Evolutionary conservation across 306 rosid species (phyloP), one percentile per base, ranked within the genome.

Genomic region (Pyrus communis): DNA sequence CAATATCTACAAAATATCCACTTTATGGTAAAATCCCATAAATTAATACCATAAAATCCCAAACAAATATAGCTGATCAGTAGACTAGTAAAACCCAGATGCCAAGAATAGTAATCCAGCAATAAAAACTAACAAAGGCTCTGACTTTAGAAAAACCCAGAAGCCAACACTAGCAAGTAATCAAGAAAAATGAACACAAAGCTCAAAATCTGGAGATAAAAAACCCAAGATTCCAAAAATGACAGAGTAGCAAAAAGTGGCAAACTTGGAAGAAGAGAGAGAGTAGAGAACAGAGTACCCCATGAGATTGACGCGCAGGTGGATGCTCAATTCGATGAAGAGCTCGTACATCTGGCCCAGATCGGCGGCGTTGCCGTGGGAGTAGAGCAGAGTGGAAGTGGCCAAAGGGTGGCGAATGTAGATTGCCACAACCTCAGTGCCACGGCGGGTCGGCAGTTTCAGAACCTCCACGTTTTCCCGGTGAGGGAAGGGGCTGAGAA

Each of bases 291-390:
- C 71, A 78, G 69, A 67, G 83, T 71, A 93, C 98, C 98, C 98
- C 87, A 93, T 88, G 75, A 93, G 90, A 80, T 93, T 93, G 67
- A 93, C 93, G 60, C 97, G 91, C 78, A 93, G 77, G 80, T 89
- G 96, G 82, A 93, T 91, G 84, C 92, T 88, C 67, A 93, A 85
- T 80, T 88, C 91, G 85, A 93, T 81, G 87, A 93, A 91, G 84
- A 91, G 96, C 85, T 91, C 93, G 75, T 91, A 93, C 98, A 93
- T 91, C 92, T 93, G 98, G 21, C 98, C 98, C 68, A 93, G 96
- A 93, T 93, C 98, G 86, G 98, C 93, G 9, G 98, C 98, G 91
- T 93, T 93, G 25, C 98, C 98, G 59, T 93, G 98, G 61, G 98
- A 93, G 85, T 93, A 93, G 28, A 93, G 96, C 70, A 93, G 63